Percentiles rank a stretch among this genome's conserved stretches.
phyloP scores from a whole-genome alignment of 2,329 filamentous ascomycete species.

The Curvularia verruculosa region DNA sequence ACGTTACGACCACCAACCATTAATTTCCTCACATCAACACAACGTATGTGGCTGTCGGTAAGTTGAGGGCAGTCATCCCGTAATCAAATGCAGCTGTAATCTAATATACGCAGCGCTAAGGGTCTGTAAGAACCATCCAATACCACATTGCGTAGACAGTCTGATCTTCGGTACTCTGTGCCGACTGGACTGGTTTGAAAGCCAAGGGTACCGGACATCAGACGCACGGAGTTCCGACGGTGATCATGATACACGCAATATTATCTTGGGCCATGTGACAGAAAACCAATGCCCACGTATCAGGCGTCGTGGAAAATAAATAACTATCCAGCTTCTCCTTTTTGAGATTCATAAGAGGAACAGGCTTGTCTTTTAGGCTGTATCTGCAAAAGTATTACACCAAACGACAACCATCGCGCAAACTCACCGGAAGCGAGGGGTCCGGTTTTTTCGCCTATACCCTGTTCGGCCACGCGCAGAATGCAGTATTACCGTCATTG shows the following conservation, averaged over 20 bases:
- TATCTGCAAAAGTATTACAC: background rate
- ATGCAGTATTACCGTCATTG: slow-evolving; percentile 17
- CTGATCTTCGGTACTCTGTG: background rate
- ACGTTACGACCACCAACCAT: background rate
- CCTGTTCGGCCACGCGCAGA: slow-evolving; percentile 1
- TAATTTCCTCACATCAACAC: background rate
- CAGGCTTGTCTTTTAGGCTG: background rate
- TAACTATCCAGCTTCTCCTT: background rate
- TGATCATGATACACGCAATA: slow-evolving; percentile 1
- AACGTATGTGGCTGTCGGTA: background rate
- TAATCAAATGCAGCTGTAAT: background rate
- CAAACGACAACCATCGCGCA: background rate
- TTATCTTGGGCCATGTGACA: background rate
- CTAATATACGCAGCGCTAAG: background rate
- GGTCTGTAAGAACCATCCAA: background rate
- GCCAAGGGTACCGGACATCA: slow-evolving; percentile 1
- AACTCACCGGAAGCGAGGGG: slow-evolving; percentile 3
- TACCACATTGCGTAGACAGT: background rate
- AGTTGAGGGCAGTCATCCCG: background rate
- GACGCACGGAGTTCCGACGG: slow-evolving; percentile 2
- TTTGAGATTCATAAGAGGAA: background rate
- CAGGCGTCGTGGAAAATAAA: background rate
- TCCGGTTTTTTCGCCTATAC: slow-evolving; percentile 1
- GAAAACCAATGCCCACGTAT: background rate
- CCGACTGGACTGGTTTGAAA: background rate